phyloP scores from a whole-genome alignment of 2,329 filamentous ascomycete genomes.

The Fusarium tupiense region DNA sequence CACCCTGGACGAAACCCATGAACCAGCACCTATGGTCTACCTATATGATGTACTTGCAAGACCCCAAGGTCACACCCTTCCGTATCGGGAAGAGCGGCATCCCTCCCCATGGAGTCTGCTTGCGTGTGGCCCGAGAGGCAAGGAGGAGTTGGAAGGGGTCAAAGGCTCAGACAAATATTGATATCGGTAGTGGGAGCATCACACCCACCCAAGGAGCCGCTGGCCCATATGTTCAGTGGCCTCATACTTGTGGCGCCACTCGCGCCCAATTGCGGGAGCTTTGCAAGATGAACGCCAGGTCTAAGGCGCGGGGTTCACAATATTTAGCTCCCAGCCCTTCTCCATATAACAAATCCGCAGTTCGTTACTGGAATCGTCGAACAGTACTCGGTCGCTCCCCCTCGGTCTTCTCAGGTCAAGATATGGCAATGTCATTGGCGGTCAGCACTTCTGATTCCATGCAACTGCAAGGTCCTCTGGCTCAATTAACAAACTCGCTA shows the following conservation, averaged over 20 bases:
- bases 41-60: constrained; percentile 71
- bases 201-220: constrained; percentile 61
- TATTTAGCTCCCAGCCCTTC: constrained; percentile 65
- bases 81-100: constrained; percentile 70
- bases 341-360: constrained; percentile 63
- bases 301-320: constrained; percentile 54
- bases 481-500: constrained; percentile 63
- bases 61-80: constrained; percentile 74
- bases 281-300: constrained; percentile 65
- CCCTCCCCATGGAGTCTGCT: constrained; percentile 71
- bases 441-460: constrained; percentile 72
- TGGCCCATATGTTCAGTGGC: constrained; percentile 67
- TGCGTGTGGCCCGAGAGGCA: constrained; percentile 72
- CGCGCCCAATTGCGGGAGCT: constrained; percentile 70
- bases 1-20: constrained; percentile 73
- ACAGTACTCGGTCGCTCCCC: constrained; percentile 57
- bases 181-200: constrained; percentile 60
- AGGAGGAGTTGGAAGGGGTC: constrained; percentile 74
- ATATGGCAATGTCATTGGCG: constrained; percentile 71
- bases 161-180: constrained; percentile 50
- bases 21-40: constrained; percentile 73
- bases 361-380: constrained; percentile 60
- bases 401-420: constrained; percentile 66
- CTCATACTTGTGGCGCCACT: constrained; percentile 71
- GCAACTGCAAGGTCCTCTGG: constrained; percentile 70